Percentiles rank a stretch among this genome's conserved stretches.
Evolutionary conservation across 225 moss, liverwort and hornwort species (phyloP).

Genomic region (Pleurozium schreberi): DNA sequence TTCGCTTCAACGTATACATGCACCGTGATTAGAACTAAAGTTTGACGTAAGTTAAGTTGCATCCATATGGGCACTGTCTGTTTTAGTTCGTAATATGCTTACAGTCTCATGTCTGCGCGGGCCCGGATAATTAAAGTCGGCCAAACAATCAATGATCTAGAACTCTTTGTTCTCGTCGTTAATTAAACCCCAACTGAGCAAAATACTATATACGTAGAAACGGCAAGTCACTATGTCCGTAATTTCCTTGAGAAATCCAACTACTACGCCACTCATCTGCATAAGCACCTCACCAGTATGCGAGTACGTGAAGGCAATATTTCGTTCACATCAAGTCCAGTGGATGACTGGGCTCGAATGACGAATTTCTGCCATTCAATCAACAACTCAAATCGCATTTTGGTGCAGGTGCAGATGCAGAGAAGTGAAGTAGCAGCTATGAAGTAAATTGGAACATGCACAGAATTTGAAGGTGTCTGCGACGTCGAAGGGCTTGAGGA

Average conservation of each 20-base stretch:
- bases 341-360: neutral
- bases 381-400: neutral
- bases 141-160: neutral
- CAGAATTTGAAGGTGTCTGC: neutral
- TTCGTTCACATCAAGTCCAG: neutral
- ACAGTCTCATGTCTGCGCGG: neutral
- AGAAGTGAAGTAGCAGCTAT: conserved; percentile 9
- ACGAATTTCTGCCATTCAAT: neutral
- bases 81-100: neutral
- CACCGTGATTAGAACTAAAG: neutral
- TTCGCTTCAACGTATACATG: too few species aligned
- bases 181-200: neutral
- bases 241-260: too few species aligned
- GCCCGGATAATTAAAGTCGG: neutral
- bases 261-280: conserved; percentile 5
- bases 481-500: neutral
- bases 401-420: conserved; percentile 59
- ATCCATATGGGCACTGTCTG: neutral
- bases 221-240: too few species aligned
- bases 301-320: neutral
- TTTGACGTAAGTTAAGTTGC: neutral
- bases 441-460: neutral
- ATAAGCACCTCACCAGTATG: conserved; percentile 28
- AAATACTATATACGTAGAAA: too few species aligned
- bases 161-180: neutral